Percentiles rank a stretch among this genome's conserved stretches.
Conservation (phyloP, 164 flowering plant species). For the Cinnamomum chago region DNA sequence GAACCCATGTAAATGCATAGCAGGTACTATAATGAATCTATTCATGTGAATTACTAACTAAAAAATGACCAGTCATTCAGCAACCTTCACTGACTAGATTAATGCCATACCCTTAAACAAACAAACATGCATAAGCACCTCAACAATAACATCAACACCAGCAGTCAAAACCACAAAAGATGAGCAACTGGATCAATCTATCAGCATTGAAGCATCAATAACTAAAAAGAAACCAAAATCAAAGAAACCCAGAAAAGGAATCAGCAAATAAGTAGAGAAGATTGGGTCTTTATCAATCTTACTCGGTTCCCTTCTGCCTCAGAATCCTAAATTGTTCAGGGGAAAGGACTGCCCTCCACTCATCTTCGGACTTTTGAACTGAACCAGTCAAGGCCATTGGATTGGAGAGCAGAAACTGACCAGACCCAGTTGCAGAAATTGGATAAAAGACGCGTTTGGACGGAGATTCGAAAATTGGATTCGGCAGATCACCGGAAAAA, state of each 20-base stretch:
- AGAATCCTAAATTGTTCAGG: conserved; percentile 79
- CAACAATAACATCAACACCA: background rate
- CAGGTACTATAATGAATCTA: too few species aligned
- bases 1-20: too few species aligned
- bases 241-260: background rate
- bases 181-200: background rate
- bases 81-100: too few species aligned
- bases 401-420: background rate
- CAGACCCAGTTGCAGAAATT: background rate
- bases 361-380: conserved; percentile 68
- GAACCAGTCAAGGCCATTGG: conserved; percentile 33
- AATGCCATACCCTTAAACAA: background rate
- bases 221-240: background rate
- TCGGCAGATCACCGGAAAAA: background rate
- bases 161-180: background rate
- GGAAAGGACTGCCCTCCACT: conserved; percentile 69
- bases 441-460: background rate
- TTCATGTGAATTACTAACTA: too few species aligned
- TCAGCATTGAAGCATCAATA: background rate
- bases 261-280: background rate
- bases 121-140: background rate
- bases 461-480: background rate
- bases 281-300: conserved; percentile 10
- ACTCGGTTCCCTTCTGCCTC: conserved; percentile 78
- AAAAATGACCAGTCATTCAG: too few species aligned